Percentiles rank a stretch among this genome's conserved stretches.
Conservation (phyloP, 2,329 filamentous ascomycete genomes). For the Hypomyces rosellus region DNA sequence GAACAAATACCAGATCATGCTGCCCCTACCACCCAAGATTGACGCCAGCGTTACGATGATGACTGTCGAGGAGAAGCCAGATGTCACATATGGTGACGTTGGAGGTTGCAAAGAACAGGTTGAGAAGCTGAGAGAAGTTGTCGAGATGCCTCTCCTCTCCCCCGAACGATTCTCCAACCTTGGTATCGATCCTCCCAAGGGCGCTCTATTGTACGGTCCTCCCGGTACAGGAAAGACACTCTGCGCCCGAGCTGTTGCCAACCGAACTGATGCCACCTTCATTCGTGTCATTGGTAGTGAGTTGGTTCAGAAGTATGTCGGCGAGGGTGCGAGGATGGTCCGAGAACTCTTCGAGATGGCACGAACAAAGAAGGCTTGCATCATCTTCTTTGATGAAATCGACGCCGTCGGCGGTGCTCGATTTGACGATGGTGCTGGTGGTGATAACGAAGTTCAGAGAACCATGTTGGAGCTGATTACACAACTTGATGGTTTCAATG, state of each 20-base stretch:
- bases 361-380: constrained; percentile 97
- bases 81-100: constrained; percentile 97
- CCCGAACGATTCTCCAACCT: constrained; percentile 96
- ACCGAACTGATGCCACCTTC: constrained; percentile 96
- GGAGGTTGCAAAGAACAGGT: constrained; percentile 99
- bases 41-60: constrained; percentile 99
- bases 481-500: constrained; percentile 93
- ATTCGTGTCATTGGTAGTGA: constrained; percentile 98
- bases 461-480: constrained; percentile 98
- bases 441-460: constrained; percentile 95
- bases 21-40: constrained; percentile 95
- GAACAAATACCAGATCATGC: constrained; percentile 98
- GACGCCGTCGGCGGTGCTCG: constrained; percentile 93
- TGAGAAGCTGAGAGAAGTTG: constrained; percentile 96
- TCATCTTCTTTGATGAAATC: constrained; percentile 96
- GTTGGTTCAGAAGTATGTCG: constrained; percentile 97
- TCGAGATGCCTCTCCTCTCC: constrained; percentile 95
- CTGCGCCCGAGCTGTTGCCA: constrained; percentile 93
- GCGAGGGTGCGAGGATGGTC: constrained; percentile 97
- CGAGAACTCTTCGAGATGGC: constrained; percentile 99
- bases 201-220: constrained; percentile 90
- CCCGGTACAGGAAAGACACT: constrained; percentile 99
- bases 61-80: constrained; percentile 99
- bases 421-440: constrained; percentile 93
- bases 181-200: constrained; percentile 98